Conservation (phyloP, 129 eudicot genomes). For the Flaveria ramosissima region DNA sequence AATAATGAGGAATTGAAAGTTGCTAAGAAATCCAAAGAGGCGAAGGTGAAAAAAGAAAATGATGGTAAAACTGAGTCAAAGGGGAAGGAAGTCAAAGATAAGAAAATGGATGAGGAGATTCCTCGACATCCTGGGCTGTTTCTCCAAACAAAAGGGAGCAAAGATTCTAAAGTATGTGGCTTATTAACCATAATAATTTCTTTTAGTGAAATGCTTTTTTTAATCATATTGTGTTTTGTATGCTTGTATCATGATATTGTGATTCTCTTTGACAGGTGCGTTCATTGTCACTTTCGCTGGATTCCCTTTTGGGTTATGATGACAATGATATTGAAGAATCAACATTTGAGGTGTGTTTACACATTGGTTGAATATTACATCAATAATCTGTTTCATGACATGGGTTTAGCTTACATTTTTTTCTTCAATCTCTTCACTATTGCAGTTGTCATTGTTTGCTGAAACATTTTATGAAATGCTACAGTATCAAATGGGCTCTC, state of each 20-base stretch:
- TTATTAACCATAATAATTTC: neutral
- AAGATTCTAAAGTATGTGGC: constrained; percentile 65
- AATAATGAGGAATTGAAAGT: constrained; percentile 48
- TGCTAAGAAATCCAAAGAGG: constrained; percentile 47
- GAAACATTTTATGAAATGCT: constrained; percentile 94
- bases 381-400: constrained; percentile 7
- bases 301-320: constrained; percentile 85
- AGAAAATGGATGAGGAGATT: constrained; percentile 64
- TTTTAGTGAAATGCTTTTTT: neutral
- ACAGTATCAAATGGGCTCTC: constrained; percentile 88
- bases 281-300: constrained; percentile 88
- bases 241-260: neutral
- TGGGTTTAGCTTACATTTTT: neutral
- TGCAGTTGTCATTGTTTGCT: constrained; percentile 88
- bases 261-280: constrained; percentile 54
- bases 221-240: neutral
- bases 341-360: constrained; percentile 67
- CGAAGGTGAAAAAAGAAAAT: constrained; percentile 57
- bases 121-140: constrained; percentile 92
- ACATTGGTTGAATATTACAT: neutral
- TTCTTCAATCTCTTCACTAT: constrained; percentile 9
- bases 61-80: constrained; percentile 50
- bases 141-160: constrained; percentile 74
- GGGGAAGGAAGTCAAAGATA: constrained; percentile 59
- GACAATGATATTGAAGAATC: constrained; percentile 89